Base-by-base conservation (phyloP, 805 yeast species). In the Yarrowia yakushimensis region DNA sequence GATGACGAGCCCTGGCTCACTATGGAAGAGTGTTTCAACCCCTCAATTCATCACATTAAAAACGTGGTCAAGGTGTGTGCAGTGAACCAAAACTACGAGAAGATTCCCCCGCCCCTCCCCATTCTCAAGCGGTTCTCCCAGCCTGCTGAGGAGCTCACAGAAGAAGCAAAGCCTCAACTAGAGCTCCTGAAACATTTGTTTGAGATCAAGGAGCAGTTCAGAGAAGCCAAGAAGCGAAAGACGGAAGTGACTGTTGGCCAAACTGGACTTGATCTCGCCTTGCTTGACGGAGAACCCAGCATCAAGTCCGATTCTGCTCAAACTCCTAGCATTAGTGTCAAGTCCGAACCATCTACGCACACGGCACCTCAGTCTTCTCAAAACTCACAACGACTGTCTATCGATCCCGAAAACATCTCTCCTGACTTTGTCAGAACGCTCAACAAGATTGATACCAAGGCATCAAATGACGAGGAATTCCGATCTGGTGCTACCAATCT, bases 71-170 rank as follows among this genome's bases (percentile, higher is more conserved):
- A 54, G 64, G 66, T 37, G n/a, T 73, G 75, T 4, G 77, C 78
- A 2, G 66, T 77, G 13, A 65, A 72, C 25, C 64, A 72, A 5
- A 73, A 72, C 33, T 66, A 70, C 22, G 71, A 68, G 43, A 69
- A 68, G 43, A 70, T 72, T 65, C 75, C 52, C 71, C 77, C 17
- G 2, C 71, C 70, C 17, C 61, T 73, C 10, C 72, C 74, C 0
- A 67, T 67, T 15, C 64, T 65, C 17, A 50, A 69, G 9, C 48
- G 64, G 30, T 64, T 62, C 2, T 70, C 68, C 3, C 65, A 67
- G 4, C 54, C 67, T 0, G 69, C 70, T 3, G 65, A 66, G 4
- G 65, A 63, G 11, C 63, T 64, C 2, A 15, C 69, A 10, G 60
- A 66, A 8, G 42, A 55, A 6, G 63, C 60, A 13, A 34, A 67